Evolutionary conservation across 805 yeast genomes (phyloP).

Genomic region (Monosporozyma siamensis): DNA sequence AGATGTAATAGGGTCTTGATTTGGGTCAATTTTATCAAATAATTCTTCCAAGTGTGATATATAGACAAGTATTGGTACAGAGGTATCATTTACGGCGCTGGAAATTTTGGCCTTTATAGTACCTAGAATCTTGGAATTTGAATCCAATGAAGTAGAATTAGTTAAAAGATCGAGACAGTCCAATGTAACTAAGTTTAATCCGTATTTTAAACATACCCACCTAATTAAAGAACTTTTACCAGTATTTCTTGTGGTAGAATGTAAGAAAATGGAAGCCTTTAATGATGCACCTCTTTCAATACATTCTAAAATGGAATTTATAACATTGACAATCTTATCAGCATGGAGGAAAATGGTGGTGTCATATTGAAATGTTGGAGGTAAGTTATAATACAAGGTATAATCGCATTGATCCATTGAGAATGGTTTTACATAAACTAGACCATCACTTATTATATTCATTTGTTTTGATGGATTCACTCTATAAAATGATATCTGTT

Average conservation of each 20-base stretch:
- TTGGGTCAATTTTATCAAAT: conserved; percentile 57
- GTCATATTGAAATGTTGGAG: conserved; percentile 33
- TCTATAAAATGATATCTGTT: conserved; percentile 34
- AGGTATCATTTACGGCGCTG: conserved; percentile 38
- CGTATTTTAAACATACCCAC: conserved; percentile 47
- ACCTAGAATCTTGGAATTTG: conserved; percentile 74
- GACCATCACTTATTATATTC: conserved; percentile 53
- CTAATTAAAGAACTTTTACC: conserved; percentile 67
- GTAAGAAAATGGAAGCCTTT: conserved; percentile 54
- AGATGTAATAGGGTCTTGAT: conserved; percentile 34
- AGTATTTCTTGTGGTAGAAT: conserved; percentile 61
- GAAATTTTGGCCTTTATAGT: conserved; percentile 68
- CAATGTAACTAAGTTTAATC: conserved; percentile 55
- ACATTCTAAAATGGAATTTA: conserved; percentile 40
- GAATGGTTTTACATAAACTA: conserved; percentile 34
- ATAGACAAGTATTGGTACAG: conserved; percentile 43
- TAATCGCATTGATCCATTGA: conserved; percentile 30
- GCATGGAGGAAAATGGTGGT: conserved; percentile 37
- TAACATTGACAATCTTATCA: conserved; percentile 41
- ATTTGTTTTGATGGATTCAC: conserved; percentile 60
- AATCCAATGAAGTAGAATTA: conserved; percentile 51
- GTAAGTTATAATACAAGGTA: conserved; percentile 39
- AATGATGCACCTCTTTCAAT: conserved; percentile 30
- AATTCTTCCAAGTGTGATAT: conserved; percentile 68
- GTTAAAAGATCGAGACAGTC: conserved; percentile 46